Evolutionary conservation across 768 basidiomycete genomes (phyloP).

Genomic region (Leccinum sublutescens): DNA sequence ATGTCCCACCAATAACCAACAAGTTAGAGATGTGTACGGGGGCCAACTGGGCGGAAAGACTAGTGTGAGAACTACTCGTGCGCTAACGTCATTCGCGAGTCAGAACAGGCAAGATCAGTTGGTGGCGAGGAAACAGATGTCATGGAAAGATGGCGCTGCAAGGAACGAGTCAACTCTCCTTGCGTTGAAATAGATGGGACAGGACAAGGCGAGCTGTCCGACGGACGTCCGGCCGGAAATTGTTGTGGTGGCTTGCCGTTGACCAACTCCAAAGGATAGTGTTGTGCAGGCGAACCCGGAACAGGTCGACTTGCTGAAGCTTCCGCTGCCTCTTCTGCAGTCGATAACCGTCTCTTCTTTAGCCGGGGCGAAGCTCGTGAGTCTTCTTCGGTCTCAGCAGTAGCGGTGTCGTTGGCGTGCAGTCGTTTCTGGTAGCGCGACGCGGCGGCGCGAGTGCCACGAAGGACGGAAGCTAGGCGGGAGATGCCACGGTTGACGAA

Average conservation of each 20-base stretch:
- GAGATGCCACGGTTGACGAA: conserved; percentile 24
- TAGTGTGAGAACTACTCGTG: conserved; percentile 7
- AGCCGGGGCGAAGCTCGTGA: conserved; percentile 16
- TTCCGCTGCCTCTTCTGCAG: not conserved
- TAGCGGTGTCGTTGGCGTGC: conserved; percentile 7
- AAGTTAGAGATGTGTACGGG: not conserved
- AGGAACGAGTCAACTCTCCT: conserved; percentile 17
- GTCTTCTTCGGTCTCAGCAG: conserved; percentile 10
- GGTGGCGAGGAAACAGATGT: conserved; percentile 14
- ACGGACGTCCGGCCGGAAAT: conserved; percentile 25
- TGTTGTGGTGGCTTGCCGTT: conserved; percentile 34
- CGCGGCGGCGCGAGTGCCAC: conserved; percentile 2
- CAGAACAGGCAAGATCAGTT: conserved; percentile 13
- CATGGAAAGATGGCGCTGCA: conserved; percentile 31
- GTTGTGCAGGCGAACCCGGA: conserved; percentile 3
- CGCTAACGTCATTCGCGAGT: conserved; percentile 24
- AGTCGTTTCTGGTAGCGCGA: conserved; percentile 26
- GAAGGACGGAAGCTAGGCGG: conserved; percentile 17
- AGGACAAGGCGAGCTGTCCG: conserved; percentile 3
- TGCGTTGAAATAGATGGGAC: conserved; percentile 6
- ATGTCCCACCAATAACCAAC: not conserved
- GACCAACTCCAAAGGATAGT: conserved; percentile 20
- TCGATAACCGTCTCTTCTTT: conserved; percentile 30
- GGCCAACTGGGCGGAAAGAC: not conserved
- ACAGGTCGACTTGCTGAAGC: conserved; percentile 4